Evolutionary conservation across 2,329 filamentous ascomycete species (phyloP).

Genomic region (Penicillium sp.): DNA sequence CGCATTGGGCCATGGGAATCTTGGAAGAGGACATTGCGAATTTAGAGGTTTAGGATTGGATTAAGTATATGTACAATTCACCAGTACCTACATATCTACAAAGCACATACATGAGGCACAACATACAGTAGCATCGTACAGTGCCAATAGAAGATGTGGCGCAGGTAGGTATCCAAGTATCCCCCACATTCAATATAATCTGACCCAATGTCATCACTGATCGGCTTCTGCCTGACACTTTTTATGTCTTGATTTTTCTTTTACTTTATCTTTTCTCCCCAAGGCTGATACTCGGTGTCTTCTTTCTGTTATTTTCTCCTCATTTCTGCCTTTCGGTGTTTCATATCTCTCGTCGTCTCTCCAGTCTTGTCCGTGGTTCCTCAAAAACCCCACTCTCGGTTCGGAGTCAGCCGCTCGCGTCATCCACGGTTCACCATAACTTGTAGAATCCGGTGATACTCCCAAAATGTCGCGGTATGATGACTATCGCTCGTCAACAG

Average conservation of each 20-base stretch:
- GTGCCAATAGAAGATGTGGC: constrained; percentile 3
- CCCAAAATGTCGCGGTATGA: constrained; percentile 38
- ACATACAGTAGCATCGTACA: constrained; percentile 1
- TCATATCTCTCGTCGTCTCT: not conserved
- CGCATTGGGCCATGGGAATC: constrained; percentile 75
- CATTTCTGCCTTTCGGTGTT: not conserved
- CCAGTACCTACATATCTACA: not conserved
- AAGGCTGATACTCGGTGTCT: constrained; percentile 15
- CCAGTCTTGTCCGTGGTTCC: constrained; percentile 19
- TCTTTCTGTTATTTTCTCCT: not conserved
- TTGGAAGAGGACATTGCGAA: constrained; percentile 72
- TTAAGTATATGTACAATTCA: not conserved
- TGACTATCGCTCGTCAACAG: constrained; percentile 37
- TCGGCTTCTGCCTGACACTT: constrained; percentile 20
- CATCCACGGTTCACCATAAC: constrained; percentile 34
- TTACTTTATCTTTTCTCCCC: not conserved
- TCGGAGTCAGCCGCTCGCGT: constrained; percentile 37
- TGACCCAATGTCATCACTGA: constrained; percentile 17
- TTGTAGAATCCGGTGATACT: constrained; percentile 2
- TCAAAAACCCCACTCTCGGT: constrained; percentile 19
- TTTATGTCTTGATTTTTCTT: not conserved
- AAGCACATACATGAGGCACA: constrained; percentile 4
- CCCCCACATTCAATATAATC: not conserved
- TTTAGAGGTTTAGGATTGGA: constrained; percentile 52
- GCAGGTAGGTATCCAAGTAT: not conserved